Conservation (phyloP, 768 basidiomycete species). For the Leucocoprinus birnbaumii region DNA sequence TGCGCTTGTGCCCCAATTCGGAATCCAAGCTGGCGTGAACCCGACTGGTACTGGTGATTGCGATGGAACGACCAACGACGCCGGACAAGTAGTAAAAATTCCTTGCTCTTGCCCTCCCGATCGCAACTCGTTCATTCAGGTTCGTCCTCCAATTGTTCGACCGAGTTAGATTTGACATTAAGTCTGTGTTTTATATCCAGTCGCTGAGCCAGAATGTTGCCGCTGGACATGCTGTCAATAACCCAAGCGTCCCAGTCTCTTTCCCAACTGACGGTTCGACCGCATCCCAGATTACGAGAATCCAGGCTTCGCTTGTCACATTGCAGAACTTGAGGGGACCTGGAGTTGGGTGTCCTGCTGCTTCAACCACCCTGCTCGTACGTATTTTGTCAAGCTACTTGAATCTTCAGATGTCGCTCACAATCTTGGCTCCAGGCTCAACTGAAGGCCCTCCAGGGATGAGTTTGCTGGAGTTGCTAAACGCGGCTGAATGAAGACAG, state of each 20-base stretch:
- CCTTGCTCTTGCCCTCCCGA: constrained; percentile 69
- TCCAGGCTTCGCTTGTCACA: constrained; percentile 58
- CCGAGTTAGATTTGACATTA: neutral
- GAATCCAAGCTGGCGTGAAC: constrained; percentile 51
- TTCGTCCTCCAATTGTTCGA: constrained; percentile 18
- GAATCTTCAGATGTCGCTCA: neutral
- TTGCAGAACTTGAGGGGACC: constrained; percentile 71
- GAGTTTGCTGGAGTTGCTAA: neutral
- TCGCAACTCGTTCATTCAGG: constrained; percentile 47
- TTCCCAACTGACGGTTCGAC: constrained; percentile 65
- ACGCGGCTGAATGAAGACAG: neutral
- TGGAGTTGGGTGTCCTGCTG: constrained; percentile 67
- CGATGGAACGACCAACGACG: constrained; percentile 53
- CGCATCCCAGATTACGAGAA: constrained; percentile 50
- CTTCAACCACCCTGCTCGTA: constrained; percentile 51
- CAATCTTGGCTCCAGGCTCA: constrained; percentile 18
- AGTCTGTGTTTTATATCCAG: constrained; percentile 16
- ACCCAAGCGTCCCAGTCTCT: constrained; percentile 47
- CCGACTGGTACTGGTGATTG: constrained; percentile 73
- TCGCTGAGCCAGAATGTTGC: constrained; percentile 54
- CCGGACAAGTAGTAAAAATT: constrained; percentile 54
- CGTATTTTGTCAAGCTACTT: constrained; percentile 24
- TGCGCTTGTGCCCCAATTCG: constrained; percentile 57
- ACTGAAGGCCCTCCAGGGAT: constrained; percentile 23
- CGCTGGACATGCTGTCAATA: constrained; percentile 63